Evolutionary conservation across 2,329 filamentous ascomycete genomes (phyloP).

Genomic region (Ophiocordyceps polyrhachis-furcata): DNA sequence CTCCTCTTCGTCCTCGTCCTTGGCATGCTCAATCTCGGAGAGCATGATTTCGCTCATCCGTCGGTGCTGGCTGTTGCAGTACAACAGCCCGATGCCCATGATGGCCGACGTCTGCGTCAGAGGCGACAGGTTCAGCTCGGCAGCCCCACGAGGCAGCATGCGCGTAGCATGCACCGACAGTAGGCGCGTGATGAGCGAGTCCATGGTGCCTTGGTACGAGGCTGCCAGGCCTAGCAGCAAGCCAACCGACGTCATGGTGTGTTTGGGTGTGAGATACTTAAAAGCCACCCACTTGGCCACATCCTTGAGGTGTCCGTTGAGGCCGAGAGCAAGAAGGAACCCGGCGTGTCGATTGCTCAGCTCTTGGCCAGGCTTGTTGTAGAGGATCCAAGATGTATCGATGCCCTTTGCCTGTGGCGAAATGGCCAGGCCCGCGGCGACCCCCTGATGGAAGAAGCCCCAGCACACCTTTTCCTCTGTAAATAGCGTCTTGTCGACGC

Average conservation of each 20-base stretch:
- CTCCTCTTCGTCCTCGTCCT: slow-evolving; percentile 65
- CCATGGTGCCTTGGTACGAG: slow-evolving; percentile 93
- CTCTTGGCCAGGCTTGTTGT: slow-evolving; percentile 78
- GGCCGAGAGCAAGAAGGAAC: slow-evolving; percentile 71
- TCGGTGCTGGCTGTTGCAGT: slow-evolving; percentile 87
- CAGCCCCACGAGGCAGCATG: slow-evolving; percentile 81
- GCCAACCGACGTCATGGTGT: slow-evolving; percentile 97
- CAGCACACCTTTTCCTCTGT: slow-evolving; percentile 95
- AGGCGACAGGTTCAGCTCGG: slow-evolving; percentile 82
- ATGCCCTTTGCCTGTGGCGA: slow-evolving; percentile 82
- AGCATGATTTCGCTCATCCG: slow-evolving; percentile 99
- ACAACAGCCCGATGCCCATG: slow-evolving; percentile 90
- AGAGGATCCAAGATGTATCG: slow-evolving; percentile 96
- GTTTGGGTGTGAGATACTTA: slow-evolving; percentile 97
- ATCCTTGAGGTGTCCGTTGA: slow-evolving; percentile 87
- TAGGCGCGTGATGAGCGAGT: slow-evolving; percentile 79
- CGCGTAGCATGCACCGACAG: slow-evolving; percentile 91
- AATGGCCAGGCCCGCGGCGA: slow-evolving; percentile 80
- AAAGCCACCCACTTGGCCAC: slow-evolving; percentile 97
- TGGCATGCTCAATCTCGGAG: slow-evolving; percentile 82
- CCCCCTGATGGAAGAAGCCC: slow-evolving; percentile 96
- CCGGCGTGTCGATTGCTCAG: slow-evolving; percentile 93
- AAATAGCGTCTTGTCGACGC: slow-evolving; percentile 73
- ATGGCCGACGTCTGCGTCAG: slow-evolving; percentile 90
- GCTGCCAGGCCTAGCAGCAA: slow-evolving; percentile 82